Evolutionary conservation across 139 green algal genomes (phyloP).

Genomic region (Parachlorella kessleri): DNA sequence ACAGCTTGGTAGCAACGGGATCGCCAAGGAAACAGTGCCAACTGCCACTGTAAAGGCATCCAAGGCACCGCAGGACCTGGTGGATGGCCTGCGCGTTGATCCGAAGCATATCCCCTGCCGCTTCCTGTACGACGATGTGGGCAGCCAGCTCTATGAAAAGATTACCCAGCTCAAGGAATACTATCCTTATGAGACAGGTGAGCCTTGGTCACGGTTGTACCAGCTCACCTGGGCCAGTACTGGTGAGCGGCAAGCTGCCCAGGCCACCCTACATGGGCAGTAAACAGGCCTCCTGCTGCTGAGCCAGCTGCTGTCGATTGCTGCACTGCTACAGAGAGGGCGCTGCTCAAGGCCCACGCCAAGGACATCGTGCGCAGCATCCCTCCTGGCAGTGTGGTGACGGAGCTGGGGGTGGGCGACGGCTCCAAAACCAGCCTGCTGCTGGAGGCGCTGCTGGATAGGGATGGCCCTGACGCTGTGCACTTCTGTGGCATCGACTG

Average conservation of each 20-base stretch:
- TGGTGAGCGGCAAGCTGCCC: no score
- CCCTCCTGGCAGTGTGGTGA: conserved; percentile 33
- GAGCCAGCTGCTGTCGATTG: background rate
- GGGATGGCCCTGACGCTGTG: conserved; percentile 29
- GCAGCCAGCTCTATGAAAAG: conserved; percentile 22
- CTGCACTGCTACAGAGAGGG: background rate
- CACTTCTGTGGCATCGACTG: conserved; percentile 61
- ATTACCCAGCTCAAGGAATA: conserved; percentile 23
- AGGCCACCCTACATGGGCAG: no score
- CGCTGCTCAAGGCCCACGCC: conserved; percentile 30
- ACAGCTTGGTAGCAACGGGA: no score
- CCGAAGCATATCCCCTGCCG: background rate
- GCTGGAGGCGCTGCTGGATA: conserved; percentile 37
- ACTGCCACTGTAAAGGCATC: no score
- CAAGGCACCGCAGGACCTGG: background rate
- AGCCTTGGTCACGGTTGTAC: background rate
- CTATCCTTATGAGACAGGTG: conserved; percentile 22
- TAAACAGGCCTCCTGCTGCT: background rate
- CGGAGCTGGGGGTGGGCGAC: conserved; percentile 63
- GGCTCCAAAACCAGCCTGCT: conserved; percentile 52
- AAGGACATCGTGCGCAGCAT: conserved; percentile 46
- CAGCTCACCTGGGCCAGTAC: background rate
- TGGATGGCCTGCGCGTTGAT: background rate
- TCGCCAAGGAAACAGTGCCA: no score
- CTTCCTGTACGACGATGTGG: conserved; percentile 34